Conservation (phyloP, 148 eudicot genomes). For the Rhododendron molle region DNA sequence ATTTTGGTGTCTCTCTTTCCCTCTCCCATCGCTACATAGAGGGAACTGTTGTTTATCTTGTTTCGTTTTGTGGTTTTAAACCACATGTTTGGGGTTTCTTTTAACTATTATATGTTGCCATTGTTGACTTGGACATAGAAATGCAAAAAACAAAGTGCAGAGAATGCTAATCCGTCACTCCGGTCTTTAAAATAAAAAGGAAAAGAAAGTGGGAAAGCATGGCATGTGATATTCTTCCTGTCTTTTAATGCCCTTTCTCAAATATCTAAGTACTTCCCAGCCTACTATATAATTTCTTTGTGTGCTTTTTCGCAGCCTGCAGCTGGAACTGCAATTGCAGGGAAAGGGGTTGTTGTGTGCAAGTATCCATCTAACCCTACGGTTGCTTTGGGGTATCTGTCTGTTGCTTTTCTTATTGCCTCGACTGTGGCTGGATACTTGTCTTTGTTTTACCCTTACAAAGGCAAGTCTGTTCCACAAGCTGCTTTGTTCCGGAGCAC, state of each 20-base stretch:
- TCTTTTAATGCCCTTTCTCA: background rate
- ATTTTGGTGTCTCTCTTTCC: background rate
- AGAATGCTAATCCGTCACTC: background rate
- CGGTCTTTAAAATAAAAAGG: background rate
- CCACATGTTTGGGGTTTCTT: background rate
- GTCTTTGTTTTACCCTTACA: slow-evolving; percentile 72
- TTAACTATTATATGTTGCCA: background rate
- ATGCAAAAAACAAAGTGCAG: background rate
- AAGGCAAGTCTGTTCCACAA: slow-evolving; percentile 65
- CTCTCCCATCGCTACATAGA: background rate
- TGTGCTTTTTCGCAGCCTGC: slow-evolving; percentile 51
- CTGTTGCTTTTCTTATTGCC: slow-evolving; percentile 44
- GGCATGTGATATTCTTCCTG: background rate
- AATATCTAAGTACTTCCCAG: background rate
- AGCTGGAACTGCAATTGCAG: slow-evolving; percentile 61
- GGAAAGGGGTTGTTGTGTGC: slow-evolving; percentile 78
- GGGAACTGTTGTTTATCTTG: background rate
- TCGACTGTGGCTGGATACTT: slow-evolving; percentile 47
- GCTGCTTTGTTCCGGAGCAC: slow-evolving; percentile 64
- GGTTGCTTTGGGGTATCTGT: slow-evolving; percentile 64
- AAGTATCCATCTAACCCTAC: slow-evolving; percentile 77
- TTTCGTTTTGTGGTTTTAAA: background rate
- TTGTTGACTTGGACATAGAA: background rate
- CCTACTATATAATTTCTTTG: background rate
- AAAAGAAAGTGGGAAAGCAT: background rate